Base-by-base conservation (phyloP, 495 filamentous ascomycete species). In the Aspergillus conjunctus region DNA sequence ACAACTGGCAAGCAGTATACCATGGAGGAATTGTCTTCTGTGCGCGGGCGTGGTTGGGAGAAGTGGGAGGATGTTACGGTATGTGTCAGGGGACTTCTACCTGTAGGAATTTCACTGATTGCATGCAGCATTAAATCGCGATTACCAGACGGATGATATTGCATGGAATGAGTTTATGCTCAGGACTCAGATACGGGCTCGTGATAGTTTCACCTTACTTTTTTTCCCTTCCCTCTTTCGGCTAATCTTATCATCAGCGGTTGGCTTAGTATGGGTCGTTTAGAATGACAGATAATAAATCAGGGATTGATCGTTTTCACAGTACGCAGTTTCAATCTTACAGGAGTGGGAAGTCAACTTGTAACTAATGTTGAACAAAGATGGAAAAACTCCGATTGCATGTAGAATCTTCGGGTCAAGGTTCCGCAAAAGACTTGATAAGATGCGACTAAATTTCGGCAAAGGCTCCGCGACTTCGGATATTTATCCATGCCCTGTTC, bases 1-100 rank as follows among this genome's bases (percentile, higher is more conserved):
- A 97, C 94, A n/a, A 95, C 88, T 11, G 94, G 94, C 34, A 91
- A 94, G 71, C 83, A 89, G 66, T 89, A 93, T 83, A 92, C 90
- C 11, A 87, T 87, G 77, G 88, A 92, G 53, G 94, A 97, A 68
- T 81, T 98, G 51, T 79, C 84, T 33, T 83, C 89, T 26, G 93
- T 98, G 37, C 86, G 90, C 65, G 94, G 94, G 60, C 86, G 94
- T 62, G 90, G 90, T 60, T 98, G 94, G 94, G 92, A 96, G 74
- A 91, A 94, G 53, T 77, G 80, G 78, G 81, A 83, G 51, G 81
- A 83, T 71, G 74, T 89, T 51, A 83, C 85, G 60, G 80, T 82
- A 71, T 59, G 79, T 73, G 5, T 2, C 26, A 26, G 26, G 5
- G 26, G 26, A 26, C 26, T 26, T 26, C 26, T 26, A 26, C 26